Percentiles rank a stretch among this genome's conserved stretches.
phyloP scores from a whole-genome alignment of 1,139 yeast species.

The Pneumocystis carinii region DNA sequence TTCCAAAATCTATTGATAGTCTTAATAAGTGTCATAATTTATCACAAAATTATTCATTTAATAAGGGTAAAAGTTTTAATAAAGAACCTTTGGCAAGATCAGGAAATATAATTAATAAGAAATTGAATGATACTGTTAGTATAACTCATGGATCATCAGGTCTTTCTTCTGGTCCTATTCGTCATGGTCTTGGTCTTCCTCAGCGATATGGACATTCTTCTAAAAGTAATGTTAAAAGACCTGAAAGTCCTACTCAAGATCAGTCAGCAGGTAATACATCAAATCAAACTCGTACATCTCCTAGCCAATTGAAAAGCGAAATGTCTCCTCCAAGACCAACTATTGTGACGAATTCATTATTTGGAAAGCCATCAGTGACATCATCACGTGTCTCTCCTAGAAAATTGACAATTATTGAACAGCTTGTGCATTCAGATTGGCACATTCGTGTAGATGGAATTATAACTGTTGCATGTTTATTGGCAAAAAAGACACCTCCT shows the following conservation, averaged over 20 bases:
- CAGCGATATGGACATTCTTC: slow-evolving; percentile 5
- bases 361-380: not conserved
- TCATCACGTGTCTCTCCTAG: not conserved
- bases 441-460: slow-evolving; percentile 10
- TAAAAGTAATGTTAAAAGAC: not conserved
- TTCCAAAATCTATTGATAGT: not conserved
- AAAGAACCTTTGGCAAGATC: not conserved
- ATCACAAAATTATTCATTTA: not conserved
- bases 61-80: not conserved
- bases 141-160: slow-evolving; percentile 1
- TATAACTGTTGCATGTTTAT: slow-evolving; percentile 10
- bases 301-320: not conserved
- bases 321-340: not conserved
- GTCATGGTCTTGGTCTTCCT: slow-evolving; percentile 10
- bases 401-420: slow-evolving; percentile 7
- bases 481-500: slow-evolving; percentile 10
- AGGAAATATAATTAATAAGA: not conserved
- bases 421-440: slow-evolving; percentile 10
- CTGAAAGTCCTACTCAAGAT: not conserved
- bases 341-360: not conserved
- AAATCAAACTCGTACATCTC: not conserved
- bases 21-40: not conserved
- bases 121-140: not conserved
- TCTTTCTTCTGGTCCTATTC: slow-evolving; percentile 10
- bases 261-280: not conserved